phyloP scores from a whole-genome alignment of 225 moss, liverwort and hornwort species.

The Takakia lepidozioides region DNA sequence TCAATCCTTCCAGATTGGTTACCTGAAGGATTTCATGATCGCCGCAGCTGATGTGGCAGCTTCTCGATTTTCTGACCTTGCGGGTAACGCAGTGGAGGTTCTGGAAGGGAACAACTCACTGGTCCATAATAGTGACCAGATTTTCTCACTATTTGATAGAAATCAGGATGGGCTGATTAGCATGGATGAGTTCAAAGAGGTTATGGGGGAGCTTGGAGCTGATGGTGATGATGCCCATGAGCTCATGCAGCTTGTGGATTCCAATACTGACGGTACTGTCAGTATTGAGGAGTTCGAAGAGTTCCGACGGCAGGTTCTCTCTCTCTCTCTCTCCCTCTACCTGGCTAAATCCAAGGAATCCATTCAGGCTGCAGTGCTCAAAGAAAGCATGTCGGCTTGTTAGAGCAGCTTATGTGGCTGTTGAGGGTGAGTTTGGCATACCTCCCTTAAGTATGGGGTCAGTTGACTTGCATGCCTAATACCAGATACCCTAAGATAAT shows the following conservation, averaged over 20 bases:
- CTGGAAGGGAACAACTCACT: constrained; percentile 26
- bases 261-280: constrained; percentile 83
- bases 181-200: constrained; percentile 87
- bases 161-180: constrained; percentile 89
- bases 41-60: constrained; percentile 55
- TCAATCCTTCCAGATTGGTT: constrained; percentile 57
- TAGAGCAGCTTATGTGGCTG: too few relatives aligned
- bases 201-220: constrained; percentile 81
- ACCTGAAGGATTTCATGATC: constrained; percentile 42
- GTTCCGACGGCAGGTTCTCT: constrained; percentile 69
- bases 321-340: too few relatives aligned
- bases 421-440: too few relatives aligned
- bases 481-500: too few relatives aligned
- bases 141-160: constrained; percentile 84
- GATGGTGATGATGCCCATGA: constrained; percentile 76
- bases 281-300: constrained; percentile 75
- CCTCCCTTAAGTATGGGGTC: too few relatives aligned
- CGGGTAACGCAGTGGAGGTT: constrained; percentile 43
- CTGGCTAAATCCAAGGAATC: too few relatives aligned
- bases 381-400: too few relatives aligned
- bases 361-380: too few relatives aligned
- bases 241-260: constrained; percentile 84
- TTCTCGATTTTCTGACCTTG: constrained; percentile 59
- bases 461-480: too few relatives aligned
- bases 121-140: constrained; percentile 44